Evolutionary conservation across 305 asterid genomes (phyloP).

Genomic region (Solanum chacoense): DNA sequence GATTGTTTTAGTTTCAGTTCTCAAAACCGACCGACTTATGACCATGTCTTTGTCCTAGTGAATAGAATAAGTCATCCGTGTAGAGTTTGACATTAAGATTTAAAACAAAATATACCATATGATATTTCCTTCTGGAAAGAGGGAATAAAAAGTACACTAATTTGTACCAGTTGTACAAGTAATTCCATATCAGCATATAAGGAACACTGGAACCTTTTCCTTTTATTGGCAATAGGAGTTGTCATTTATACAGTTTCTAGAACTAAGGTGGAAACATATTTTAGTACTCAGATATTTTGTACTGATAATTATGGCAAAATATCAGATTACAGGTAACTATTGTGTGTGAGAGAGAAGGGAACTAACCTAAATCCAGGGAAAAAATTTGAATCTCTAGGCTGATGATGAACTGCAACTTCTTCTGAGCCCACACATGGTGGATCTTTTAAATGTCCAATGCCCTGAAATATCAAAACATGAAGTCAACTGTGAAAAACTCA

Average conservation of each 20-base stretch:
- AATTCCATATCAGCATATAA: neutral
- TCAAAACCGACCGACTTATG: neutral
- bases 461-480: slow-evolving; percentile 4
- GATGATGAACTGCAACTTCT: neutral
- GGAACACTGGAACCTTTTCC: neutral
- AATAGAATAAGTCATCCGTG: neutral
- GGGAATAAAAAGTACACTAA: neutral
- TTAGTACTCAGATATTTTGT: neutral
- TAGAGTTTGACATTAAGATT: neutral
- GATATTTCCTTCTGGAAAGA: neutral
- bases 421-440: slow-evolving; percentile 6
- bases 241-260: neutral
- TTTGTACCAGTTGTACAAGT: neutral
- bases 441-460: slow-evolving; percentile 1
- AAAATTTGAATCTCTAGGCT: neutral
- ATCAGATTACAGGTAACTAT: neutral
- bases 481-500: neutral
- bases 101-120: neutral
- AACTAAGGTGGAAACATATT: neutral
- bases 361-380: slow-evolving; percentile 11
- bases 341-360: neutral
- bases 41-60: neutral
- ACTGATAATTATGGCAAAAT: neutral
- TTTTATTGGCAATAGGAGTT: neutral
- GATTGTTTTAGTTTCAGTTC: neutral